phyloP scores from a whole-genome alignment of 1,284 basidiomycete species.

The Entoloma clypeatum region DNA sequence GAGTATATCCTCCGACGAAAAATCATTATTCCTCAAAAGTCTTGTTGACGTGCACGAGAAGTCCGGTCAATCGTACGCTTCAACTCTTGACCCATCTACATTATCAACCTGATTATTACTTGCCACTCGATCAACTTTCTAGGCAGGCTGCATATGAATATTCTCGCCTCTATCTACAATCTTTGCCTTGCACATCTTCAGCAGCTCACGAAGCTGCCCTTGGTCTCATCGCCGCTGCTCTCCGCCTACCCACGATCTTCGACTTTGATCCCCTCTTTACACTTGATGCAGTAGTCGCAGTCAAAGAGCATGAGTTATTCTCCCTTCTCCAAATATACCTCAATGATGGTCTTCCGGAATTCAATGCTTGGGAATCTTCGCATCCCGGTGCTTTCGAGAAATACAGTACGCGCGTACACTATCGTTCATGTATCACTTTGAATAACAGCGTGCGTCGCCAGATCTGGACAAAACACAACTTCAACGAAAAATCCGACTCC shows the following conservation, averaged over 20 bases:
- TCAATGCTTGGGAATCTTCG: conserved; percentile 56
- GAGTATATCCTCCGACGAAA: conserved; percentile 65
- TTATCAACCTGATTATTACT: background rate
- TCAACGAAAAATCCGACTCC: conserved; percentile 78
- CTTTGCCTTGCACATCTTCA: conserved; percentile 50
- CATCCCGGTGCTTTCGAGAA: conserved; percentile 53
- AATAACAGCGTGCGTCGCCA: conserved; percentile 17
- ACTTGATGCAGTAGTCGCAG: conserved; percentile 67
- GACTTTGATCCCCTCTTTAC: conserved; percentile 83
- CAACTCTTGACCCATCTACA: conserved; percentile 3
- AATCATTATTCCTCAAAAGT: conserved; percentile 64
- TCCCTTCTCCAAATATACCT: conserved; percentile 72
- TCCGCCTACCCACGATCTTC: conserved; percentile 69
- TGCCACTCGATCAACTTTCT: background rate
- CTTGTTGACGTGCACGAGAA: conserved; percentile 64
- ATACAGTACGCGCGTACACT: conserved; percentile 47
- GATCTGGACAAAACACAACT: conserved; percentile 57
- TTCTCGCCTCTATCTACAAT: conserved; percentile 56
- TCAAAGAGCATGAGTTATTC: conserved; percentile 65
- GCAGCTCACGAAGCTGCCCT: conserved; percentile 51
- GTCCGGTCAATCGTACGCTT: conserved; percentile 52
- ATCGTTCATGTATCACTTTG: background rate
- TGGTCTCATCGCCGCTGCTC: conserved; percentile 61
- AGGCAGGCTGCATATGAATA: conserved; percentile 65
- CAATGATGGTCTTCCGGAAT: conserved; percentile 62